Evolutionary conservation across 2,329 filamentous ascomycete species (phyloP).

Genomic region (Phialophora chinensis): DNA sequence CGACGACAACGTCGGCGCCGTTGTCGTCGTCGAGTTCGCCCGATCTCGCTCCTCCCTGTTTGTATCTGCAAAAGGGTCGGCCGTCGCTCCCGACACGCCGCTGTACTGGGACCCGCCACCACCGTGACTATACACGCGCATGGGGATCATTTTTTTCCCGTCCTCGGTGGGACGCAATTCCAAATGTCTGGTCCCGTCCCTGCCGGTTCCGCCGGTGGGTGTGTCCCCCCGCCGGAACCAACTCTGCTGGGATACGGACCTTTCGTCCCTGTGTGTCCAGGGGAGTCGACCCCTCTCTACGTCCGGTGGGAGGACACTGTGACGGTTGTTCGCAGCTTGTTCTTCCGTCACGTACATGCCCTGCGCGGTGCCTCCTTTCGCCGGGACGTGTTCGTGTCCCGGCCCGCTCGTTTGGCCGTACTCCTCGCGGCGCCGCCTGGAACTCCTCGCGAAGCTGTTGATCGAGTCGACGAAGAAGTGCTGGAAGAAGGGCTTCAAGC

Average conservation of each 20-base stretch:
- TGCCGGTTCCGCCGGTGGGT: slow-evolving; percentile 57
- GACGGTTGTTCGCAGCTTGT: slow-evolving; percentile 1
- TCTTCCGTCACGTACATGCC: neutral
- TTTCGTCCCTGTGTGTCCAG: slow-evolving; percentile 6
- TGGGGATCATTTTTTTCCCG: slow-evolving; percentile 35
- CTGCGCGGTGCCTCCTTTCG: neutral
- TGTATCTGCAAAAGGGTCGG: neutral
- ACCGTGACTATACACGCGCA: slow-evolving; percentile 31
- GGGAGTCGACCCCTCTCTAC: neutral
- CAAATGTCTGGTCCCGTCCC: slow-evolving; percentile 68
- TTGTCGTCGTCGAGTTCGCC: neutral
- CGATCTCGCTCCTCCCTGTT: neutral
- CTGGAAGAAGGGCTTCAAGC: slow-evolving; percentile 42
- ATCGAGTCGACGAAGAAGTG: slow-evolving; percentile 31
- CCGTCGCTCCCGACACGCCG: neutral
- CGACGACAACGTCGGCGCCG: neutral
- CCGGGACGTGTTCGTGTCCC: neutral
- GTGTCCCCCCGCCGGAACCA: slow-evolving; percentile 43
- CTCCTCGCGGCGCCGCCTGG: slow-evolving; percentile 9
- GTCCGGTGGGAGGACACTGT: slow-evolving; percentile 5
- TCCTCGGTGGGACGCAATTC: slow-evolving; percentile 61
- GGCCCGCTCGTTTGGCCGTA: slow-evolving; percentile 3
- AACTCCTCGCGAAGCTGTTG: slow-evolving; percentile 21
- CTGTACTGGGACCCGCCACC: neutral
- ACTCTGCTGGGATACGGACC: slow-evolving; percentile 17